phyloP scores from a whole-genome alignment of 2,329 filamentous ascomycete genomes.

The Anthostomella pinea region DNA sequence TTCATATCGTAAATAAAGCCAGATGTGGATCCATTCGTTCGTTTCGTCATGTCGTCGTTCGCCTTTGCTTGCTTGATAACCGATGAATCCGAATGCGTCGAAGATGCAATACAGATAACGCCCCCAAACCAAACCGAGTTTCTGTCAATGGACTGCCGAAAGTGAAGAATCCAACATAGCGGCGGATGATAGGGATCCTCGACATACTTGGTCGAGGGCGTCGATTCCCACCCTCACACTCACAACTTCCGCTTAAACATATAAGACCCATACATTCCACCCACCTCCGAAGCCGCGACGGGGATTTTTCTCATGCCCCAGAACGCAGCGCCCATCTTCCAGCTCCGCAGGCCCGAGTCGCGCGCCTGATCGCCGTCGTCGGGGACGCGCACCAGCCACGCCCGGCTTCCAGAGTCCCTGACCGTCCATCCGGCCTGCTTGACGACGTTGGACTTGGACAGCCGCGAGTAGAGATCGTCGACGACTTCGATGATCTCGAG shows the following conservation, averaged over 20 bases:
- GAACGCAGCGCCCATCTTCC: conserved; percentile 82
- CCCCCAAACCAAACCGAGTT: too few relatives aligned
- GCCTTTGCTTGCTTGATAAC: too few relatives aligned
- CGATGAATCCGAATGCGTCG: too few relatives aligned
- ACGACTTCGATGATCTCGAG: conserved; percentile 75
- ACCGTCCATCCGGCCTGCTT: conserved; percentile 65
- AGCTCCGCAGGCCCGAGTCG: conserved; percentile 60
- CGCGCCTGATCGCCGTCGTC: conserved; percentile 41
- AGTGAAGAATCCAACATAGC: too few relatives aligned
- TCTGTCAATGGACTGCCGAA: too few relatives aligned
- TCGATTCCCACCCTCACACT: conserved; percentile 10
- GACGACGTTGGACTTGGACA: conserved; percentile 62
- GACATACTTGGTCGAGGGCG: too few relatives aligned
- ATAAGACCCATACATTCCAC: conserved; percentile 82
- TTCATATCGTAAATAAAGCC: too few relatives aligned
- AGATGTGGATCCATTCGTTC: too few relatives aligned
- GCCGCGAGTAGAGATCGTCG: conserved; percentile 62
- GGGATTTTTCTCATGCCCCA: conserved; percentile 91
- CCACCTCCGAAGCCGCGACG: conserved; percentile 86
- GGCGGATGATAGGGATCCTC: too few relatives aligned
- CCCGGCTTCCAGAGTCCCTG: conserved; percentile 63
- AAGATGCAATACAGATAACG: too few relatives aligned
- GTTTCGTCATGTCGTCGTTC: too few relatives aligned
- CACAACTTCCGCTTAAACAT: conserved; percentile 61
- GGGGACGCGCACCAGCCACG: conserved; percentile 57